Conservation (phyloP, 345 rosid genomes). For the Abelmoschus esculentus region DNA sequence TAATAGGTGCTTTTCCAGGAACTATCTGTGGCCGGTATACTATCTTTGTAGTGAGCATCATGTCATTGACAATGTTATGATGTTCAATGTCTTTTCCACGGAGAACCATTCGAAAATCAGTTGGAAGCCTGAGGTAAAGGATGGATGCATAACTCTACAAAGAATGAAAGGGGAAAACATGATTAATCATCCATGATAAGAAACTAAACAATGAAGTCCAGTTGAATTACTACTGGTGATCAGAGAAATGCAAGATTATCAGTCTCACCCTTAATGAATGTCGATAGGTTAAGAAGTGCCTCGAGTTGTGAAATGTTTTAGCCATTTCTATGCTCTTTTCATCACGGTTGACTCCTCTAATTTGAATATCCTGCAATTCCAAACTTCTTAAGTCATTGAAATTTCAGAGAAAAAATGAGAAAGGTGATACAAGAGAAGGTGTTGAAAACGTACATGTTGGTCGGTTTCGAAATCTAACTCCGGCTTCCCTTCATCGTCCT, state of each 20-base stretch:
- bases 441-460: conserved; percentile 33
- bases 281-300: conserved; percentile 51
- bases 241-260: no score
- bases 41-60: conserved; percentile 38
- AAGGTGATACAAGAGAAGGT: not conserved
- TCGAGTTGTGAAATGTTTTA: conserved; percentile 42
- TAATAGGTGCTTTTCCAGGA: conserved; percentile 19
- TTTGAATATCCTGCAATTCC: conserved; percentile 61
- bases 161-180: not conserved
- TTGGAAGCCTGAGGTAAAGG: conserved; percentile 60
- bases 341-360: conserved; percentile 60
- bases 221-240: not conserved
- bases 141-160: conserved; percentile 71
- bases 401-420: not conserved
- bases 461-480: conserved; percentile 70
- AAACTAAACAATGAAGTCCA: no score
- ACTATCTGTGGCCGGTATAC: conserved; percentile 42
- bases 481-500: conserved; percentile 53
- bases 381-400: not conserved
- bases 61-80: conserved; percentile 15
- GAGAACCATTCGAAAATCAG: conserved; percentile 43
- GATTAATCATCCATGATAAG: not conserved
- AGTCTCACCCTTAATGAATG: conserved; percentile 61
- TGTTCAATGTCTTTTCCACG: conserved; percentile 52
- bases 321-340: conserved; percentile 62